Evolutionary conservation across 148 eudicot genomes (phyloP).

Genomic region (Amaranthus hypochondriacus): DNA sequence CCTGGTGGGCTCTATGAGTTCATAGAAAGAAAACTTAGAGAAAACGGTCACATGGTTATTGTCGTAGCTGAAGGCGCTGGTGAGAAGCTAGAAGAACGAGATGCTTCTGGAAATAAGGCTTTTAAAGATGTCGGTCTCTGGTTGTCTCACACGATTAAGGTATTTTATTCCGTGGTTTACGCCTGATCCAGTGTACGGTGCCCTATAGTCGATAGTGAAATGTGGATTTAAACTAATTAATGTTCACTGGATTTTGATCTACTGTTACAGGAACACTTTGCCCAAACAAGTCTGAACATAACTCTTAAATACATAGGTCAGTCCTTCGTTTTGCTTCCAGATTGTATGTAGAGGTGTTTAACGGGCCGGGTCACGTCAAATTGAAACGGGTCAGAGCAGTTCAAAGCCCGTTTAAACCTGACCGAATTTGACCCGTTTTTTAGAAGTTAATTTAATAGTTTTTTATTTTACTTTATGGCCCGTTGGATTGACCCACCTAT

Average conservation of each 20-base stretch:
- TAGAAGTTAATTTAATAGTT: background rate
- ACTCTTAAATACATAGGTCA: constrained; percentile 91
- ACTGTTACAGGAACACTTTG: constrained; percentile 63
- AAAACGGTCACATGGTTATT: constrained; percentile 85
- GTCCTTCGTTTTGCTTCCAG: constrained; percentile 6
- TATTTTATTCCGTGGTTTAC: constrained; percentile 9
- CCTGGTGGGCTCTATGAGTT: constrained; percentile 79
- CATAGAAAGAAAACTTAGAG: constrained; percentile 62
- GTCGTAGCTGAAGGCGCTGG: constrained; percentile 97
- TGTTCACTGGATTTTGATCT: background rate
- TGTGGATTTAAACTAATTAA: background rate
- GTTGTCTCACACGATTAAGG: constrained; percentile 82
- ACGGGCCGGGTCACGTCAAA: no score
- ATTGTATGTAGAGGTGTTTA: no score
- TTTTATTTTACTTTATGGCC: background rate
- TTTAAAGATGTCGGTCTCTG: constrained; percentile 78
- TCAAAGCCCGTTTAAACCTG: no score
- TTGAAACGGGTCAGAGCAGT: no score
- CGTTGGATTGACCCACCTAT: no score
- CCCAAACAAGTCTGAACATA: constrained; percentile 46
- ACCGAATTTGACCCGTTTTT: no score
- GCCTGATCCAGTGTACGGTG: background rate
- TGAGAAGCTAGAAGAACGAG: constrained; percentile 50
- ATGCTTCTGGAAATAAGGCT: constrained; percentile 78
- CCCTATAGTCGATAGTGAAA: background rate